Conservation (phyloP, 2,329 filamentous ascomycete species). For the Xylaria digitata region DNA sequence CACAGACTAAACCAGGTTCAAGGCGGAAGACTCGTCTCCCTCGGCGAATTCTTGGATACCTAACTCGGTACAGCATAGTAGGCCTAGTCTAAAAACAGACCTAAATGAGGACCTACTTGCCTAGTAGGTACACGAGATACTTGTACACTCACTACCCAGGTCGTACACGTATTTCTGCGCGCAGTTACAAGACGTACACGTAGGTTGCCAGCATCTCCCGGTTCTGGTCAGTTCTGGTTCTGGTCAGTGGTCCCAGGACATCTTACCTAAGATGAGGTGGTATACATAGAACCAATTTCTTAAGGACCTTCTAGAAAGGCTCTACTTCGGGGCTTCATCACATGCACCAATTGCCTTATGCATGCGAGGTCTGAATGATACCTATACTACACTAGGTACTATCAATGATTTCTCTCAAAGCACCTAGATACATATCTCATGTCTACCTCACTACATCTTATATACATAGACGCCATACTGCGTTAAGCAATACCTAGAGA, state of each 20-base stretch:
- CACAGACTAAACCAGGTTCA: slow-evolving; percentile 33
- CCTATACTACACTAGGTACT: no score
- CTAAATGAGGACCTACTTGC: slow-evolving; percentile 1
- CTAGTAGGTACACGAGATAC: no score
- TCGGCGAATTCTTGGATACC: slow-evolving; percentile 29
- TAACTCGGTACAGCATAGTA: slow-evolving; percentile 22
- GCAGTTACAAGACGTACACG: slow-evolving; percentile 4
- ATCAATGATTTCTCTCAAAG: background rate
- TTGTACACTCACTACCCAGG: background rate
- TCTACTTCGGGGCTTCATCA: slow-evolving; percentile 23
- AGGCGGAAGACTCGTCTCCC: slow-evolving; percentile 20
- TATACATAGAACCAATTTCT: slow-evolving; percentile 14
- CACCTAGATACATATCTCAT: background rate
- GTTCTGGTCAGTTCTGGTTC: no score
- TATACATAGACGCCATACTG: no score
- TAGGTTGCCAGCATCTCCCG: slow-evolving; percentile 9
- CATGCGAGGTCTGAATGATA: background rate
- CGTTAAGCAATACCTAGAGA: no score
- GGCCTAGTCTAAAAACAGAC: slow-evolving; percentile 5
- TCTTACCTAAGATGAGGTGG: slow-evolving; percentile 31
- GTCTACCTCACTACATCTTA: no score
- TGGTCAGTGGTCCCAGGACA: slow-evolving; percentile 4
- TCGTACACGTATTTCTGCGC: background rate
- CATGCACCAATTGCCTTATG: background rate
- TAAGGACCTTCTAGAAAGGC: slow-evolving; percentile 24